Conservation (phyloP, 2,329 filamentous ascomycete species). For the Stachybotrys elegans region DNA sequence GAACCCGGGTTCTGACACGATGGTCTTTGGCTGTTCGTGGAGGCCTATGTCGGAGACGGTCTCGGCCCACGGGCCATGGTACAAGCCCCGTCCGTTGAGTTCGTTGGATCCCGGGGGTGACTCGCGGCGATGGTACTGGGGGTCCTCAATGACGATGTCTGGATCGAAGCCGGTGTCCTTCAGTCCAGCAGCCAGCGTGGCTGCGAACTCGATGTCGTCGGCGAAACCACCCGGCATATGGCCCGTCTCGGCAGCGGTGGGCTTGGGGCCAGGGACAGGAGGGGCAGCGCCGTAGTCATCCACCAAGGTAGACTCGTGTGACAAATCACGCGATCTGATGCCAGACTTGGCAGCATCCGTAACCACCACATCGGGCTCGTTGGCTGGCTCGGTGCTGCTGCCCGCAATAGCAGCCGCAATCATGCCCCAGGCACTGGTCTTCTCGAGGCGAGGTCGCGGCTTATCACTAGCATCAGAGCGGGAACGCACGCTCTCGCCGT, state of each 20-base stretch:
- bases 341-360: conserved; percentile 14
- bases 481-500: conserved; percentile 22
- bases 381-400: conserved; percentile 30
- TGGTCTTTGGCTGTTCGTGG: conserved; percentile 22
- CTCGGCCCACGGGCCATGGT: conserved; percentile 45
- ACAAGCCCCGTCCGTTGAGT: conserved; percentile 31
- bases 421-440: conserved; percentile 45
- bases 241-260: conserved; percentile 37
- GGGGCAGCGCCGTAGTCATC: conserved; percentile 40
- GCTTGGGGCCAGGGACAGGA: conserved; percentile 54
- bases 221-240: conserved; percentile 62
- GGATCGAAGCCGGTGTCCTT: conserved; percentile 67
- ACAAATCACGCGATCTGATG: conserved; percentile 2
- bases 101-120: conserved; percentile 59
- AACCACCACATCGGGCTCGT: conserved; percentile 23
- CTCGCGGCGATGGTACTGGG: conserved; percentile 56
- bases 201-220: conserved; percentile 65
- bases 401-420: conserved; percentile 45
- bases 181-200: conserved; percentile 63
- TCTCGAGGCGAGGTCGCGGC: conserved; percentile 28
- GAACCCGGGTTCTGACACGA: conserved; percentile 33
- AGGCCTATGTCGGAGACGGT: conserved; percentile 37
- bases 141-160: conserved; percentile 64
- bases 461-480: conserved; percentile 19
- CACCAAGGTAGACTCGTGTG: conserved; percentile 10